phyloP scores from a whole-genome alignment of 305 asterid genomes.

The Fraxinus albicans region DNA sequence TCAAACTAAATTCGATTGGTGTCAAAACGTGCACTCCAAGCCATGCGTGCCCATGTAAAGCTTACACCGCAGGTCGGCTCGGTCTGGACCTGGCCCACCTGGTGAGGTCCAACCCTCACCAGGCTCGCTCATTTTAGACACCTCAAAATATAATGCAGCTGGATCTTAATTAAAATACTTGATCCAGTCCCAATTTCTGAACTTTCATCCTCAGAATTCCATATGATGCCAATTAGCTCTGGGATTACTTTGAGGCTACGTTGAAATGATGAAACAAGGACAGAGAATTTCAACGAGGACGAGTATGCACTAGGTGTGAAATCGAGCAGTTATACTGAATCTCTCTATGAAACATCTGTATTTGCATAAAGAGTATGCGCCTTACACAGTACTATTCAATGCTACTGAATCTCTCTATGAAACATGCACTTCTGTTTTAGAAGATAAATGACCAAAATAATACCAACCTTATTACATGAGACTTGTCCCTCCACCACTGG shows the following conservation, averaged over 20 bases:
- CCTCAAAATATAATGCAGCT: neutral
- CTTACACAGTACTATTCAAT: neutral
- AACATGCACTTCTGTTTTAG: neutral
- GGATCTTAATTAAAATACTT: neutral
- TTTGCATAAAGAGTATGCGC: neutral
- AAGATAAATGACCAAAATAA: neutral
- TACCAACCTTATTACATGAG: neutral
- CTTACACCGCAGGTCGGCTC: neutral
- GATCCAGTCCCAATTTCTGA: neutral
- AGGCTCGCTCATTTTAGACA: neutral
- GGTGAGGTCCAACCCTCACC: neutral
- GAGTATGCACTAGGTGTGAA: neutral
- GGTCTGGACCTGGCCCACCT: neutral
- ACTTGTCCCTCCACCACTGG: neutral
- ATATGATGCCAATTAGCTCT: neutral
- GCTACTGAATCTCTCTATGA: neutral
- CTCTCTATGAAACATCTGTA: too few species aligned
- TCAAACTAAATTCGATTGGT: neutral
- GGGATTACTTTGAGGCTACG: neutral
- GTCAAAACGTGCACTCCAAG: neutral
- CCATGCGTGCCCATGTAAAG: neutral
- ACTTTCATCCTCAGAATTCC: neutral
- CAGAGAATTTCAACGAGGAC: neutral
- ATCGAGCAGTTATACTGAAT: neutral
- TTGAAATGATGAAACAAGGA: neutral